A percentile compares a stretch with the other conserved stretches of the same genome.
Evolutionary conservation across 169 alveolate species (phyloP).

Genomic region (Plasmodium coatneyi): DNA sequence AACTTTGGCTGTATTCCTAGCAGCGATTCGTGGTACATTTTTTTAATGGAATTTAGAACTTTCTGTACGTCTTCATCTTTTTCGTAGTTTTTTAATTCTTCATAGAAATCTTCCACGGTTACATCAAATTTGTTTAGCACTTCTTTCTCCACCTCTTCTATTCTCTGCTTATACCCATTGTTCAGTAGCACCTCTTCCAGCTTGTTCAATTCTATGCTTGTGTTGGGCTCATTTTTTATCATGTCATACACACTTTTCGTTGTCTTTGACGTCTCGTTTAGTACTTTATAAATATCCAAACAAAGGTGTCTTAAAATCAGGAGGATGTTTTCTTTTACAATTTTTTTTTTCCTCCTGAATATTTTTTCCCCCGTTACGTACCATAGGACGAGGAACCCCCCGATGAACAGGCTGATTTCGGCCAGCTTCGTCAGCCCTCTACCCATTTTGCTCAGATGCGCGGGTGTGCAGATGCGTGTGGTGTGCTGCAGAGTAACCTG

Average conservation of each 20-base stretch:
- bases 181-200: constrained; percentile 57
- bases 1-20: constrained; percentile 59
- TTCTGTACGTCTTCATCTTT: constrained; percentile 49
- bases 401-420: constrained; percentile 29
- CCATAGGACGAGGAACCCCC: constrained; percentile 56
- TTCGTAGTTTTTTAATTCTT: constrained; percentile 60
- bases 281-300: constrained; percentile 41
- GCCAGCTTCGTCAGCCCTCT: constrained; percentile 5
- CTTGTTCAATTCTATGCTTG: constrained; percentile 41
- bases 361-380: constrained; percentile 51
- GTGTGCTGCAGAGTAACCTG: not conserved
- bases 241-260: constrained; percentile 50
- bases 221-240: constrained; percentile 51
- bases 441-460: constrained; percentile 13
- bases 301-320: constrained; percentile 45
- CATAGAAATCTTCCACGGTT: constrained; percentile 66
- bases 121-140: constrained; percentile 46
- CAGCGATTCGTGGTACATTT: constrained; percentile 60
- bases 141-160: constrained; percentile 64
- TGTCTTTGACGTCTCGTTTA: constrained; percentile 45
- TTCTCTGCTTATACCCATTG: constrained; percentile 54
- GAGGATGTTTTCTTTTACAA: constrained; percentile 49
- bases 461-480: not conserved
- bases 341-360: constrained; percentile 21
- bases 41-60: constrained; percentile 42